Evolutionary conservation across 257 asterid genomes (phyloP), one percentile per base, ranked within the genome.

Genomic region (Jaltomata sinuosa): DNA sequence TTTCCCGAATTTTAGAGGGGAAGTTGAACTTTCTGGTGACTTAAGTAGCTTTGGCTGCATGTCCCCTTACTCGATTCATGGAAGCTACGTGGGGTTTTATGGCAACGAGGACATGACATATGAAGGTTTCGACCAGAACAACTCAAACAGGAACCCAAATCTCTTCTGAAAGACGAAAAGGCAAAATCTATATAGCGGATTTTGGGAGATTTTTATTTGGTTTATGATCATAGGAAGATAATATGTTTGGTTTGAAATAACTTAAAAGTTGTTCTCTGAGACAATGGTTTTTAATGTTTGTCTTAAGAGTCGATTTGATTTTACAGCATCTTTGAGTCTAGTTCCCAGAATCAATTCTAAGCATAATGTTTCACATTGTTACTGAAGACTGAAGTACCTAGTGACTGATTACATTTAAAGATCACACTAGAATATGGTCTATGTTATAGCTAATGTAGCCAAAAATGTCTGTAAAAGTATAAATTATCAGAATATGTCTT

Each of bases 21-120:
- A 81, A 38, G 84, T 68, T 52, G 87, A 87, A 67, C 84, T 50
- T 34, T 84, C 86, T 47, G 90, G 85, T 38, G 86, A 90, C 84
- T 86, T 84, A 38, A 85, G 71, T 74, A 85, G 53, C 18, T 87
- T 79, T 61, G 86, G 87, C 29, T 87, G 84, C 83, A 29, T 22
- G 83, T 89, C 91, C 1, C 91, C 91, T 19, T 90, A 74, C 83
- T 84, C 89, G 14, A 84, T 86, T 50, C 87, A 84, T 29, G 93
- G 88, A 80, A 87, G 85, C 88, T 87, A 82, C 38, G 59, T 85
- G 86, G 90, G 88, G 25, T 81, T 81, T 18, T 87, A 52, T 55
- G 89, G 89, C 61, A 86, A 87, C 84, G 88, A 86, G 21, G 90
- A 89, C 68, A 85, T 81, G 84, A 9, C 84, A 34, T 85, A 81